These are phyloP conservation scores for Lodderomyces parapsilosis DNA, from an alignment of 1,139 yeast species.

Conservation along the genomic window DNA sequence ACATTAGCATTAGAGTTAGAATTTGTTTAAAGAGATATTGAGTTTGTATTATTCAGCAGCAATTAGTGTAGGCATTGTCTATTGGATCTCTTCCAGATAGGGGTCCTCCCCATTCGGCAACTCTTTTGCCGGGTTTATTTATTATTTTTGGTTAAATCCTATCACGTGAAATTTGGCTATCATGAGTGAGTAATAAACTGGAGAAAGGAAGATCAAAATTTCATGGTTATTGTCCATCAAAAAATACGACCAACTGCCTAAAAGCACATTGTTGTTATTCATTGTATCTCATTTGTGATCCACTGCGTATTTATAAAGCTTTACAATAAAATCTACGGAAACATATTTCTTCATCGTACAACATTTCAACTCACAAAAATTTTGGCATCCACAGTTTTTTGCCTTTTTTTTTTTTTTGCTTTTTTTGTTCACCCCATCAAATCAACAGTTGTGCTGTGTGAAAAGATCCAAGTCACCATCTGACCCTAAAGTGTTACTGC, in stretches of 20 bases:
- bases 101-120: too few relatives aligned
- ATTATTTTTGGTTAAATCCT: background rate
- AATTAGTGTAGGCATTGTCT: background rate
- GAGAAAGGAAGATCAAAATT: background rate
- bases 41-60: background rate
- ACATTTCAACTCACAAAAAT: background rate
- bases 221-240: too few relatives aligned
- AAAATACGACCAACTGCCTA: background rate
- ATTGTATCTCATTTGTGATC: too few relatives aligned
- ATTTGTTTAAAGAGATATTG: background rate
- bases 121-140: too few relatives aligned
- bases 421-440: background rate
- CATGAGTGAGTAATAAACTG: background rate
- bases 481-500: too few relatives aligned
- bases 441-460: slow-evolving; percentile 7
- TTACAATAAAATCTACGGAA: too few relatives aligned
- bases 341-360: background rate
- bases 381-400: slow-evolving; percentile 5
- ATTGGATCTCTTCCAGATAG: too few relatives aligned
- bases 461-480: background rate
- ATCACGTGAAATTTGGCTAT: slow-evolving; percentile 1
- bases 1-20: background rate
- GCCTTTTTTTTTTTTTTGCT: slow-evolving; percentile 3
- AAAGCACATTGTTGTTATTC: too few relatives aligned
- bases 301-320: too few relatives aligned